Percentiles rank a stretch among this genome's conserved stretches.
phyloP scores from a whole-genome alignment of 192 early-diverging fungal species.

The Spizellomyces sp. region DNA sequence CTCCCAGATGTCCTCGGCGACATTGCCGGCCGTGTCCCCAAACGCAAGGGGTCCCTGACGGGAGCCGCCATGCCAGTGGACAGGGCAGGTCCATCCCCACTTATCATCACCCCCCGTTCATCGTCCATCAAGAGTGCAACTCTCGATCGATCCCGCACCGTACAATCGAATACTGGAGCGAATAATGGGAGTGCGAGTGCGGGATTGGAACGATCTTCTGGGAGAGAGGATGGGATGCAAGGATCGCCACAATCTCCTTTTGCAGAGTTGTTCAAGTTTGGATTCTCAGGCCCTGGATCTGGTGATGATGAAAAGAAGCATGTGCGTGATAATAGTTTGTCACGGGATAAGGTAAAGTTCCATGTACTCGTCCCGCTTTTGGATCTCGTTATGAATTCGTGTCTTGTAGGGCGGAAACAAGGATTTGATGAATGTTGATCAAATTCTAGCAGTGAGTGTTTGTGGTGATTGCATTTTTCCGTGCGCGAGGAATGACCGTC shows the following conservation, averaged over 20 bases:
- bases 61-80: constrained; percentile 14
- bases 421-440: constrained; percentile 24
- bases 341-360: too few relatives aligned
- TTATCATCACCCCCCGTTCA: constrained; percentile 14
- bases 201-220: neutral
- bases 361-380: too few relatives aligned
- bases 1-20: constrained; percentile 13
- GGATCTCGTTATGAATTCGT: neutral
- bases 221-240: neutral
- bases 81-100: constrained; percentile 16
- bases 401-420: constrained; percentile 8
- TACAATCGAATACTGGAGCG: neutral
- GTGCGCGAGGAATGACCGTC: neutral
- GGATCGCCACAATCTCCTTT: neutral
- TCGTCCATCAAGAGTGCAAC: constrained; percentile 13
- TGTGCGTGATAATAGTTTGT: neutral
- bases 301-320: neutral
- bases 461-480: neutral
- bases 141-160: neutral
- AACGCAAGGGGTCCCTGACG: constrained; percentile 25
- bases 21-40: constrained; percentile 18
- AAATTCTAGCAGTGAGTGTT: constrained; percentile 24
- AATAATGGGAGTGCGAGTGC: neutral
- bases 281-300: neutral
- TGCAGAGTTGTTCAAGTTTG: neutral